Conservation (phyloP, 1,139 yeast genomes). For the Kodamaea ohmeri region DNA sequence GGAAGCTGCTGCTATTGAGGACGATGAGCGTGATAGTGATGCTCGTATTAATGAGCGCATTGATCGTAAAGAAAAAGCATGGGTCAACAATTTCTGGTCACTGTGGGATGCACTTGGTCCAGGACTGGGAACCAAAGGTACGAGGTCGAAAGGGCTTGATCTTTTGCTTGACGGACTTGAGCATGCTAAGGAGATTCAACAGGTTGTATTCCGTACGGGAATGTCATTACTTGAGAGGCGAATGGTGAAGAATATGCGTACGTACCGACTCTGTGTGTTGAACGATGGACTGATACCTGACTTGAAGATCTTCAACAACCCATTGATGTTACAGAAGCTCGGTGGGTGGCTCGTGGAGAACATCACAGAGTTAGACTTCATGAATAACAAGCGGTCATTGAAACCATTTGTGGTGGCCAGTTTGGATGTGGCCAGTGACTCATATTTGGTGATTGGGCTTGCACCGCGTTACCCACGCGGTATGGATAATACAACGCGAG, state of each 20-base stretch:
- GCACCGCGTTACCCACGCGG: conserved; percentile 81
- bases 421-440: conserved; percentile 68
- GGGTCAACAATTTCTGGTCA: conserved; percentile 91
- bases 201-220: conserved; percentile 84
- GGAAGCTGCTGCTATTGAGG: conserved; percentile 21
- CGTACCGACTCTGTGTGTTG: conserved; percentile 82
- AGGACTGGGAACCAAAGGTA: conserved; percentile 22
- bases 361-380: conserved; percentile 71
- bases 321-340: conserved; percentile 75
- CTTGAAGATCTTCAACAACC: conserved; percentile 73
- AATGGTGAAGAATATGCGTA: conserved; percentile 71
- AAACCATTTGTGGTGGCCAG: conserved; percentile 89
- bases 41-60: conserved; percentile 44
- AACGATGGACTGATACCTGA: conserved; percentile 82
- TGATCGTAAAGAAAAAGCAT: conserved; percentile 57
- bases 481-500: conserved; percentile 43
- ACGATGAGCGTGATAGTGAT: conserved; percentile 30
- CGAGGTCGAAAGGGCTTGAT: conserved; percentile 50
- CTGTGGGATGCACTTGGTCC: conserved; percentile 88
- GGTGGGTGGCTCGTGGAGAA: conserved; percentile 93
- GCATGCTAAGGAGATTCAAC: conserved; percentile 79
- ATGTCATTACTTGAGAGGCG: conserved; percentile 83
- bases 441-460: conserved; percentile 85
- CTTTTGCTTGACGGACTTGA: conserved; percentile 67
- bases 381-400: conserved; percentile 44